These are phyloP conservation scores for Dothideomycetes sp. DNA, from an alignment of 2,329 filamentous ascomycete genomes.

Conservation along the genomic window DNA sequence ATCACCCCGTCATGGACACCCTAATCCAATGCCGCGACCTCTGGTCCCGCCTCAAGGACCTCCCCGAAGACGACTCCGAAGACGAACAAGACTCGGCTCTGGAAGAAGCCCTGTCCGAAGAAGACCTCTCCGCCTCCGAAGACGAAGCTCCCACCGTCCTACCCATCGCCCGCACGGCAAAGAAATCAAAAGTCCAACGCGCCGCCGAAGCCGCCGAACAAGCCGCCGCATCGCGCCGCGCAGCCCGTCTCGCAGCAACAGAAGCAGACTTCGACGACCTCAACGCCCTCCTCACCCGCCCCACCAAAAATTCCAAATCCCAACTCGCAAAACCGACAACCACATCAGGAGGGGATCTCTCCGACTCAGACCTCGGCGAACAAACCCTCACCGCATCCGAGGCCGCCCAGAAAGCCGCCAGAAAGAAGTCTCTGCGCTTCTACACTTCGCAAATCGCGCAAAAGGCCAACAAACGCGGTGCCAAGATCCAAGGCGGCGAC, in stretches of 20 bases:
- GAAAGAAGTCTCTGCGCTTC: conserved; percentile 89
- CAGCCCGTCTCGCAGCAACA: conserved; percentile 45
- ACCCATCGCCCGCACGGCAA: conserved; percentile 16
- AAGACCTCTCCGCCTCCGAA: conserved; percentile 19
- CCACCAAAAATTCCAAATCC: conserved; percentile 18
- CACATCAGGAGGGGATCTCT: conserved; percentile 34
- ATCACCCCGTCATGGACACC: conserved; percentile 84
- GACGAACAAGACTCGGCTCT: conserved; percentile 8
- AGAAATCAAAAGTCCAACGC: conserved; percentile 37
- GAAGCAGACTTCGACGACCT: conserved; percentile 68
- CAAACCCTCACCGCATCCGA: conserved; percentile 73
- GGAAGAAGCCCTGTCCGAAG: conserved; percentile 11
- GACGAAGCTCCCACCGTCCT: conserved; percentile 27
- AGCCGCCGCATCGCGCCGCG: conserved; percentile 44
- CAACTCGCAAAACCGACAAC: conserved; percentile 17
- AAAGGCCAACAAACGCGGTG: conserved; percentile 77
- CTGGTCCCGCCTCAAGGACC: conserved; percentile 64
- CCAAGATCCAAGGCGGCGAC: conserved; percentile 66
- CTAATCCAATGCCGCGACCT: conserved; percentile 69
- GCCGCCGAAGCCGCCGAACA: conserved; percentile 45
- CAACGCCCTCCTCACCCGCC: conserved; percentile 48
- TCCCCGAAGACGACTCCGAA: conserved; percentile 31
- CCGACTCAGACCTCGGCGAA: conserved; percentile 88
- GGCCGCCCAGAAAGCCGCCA: conserved; percentile 75
- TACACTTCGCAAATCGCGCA: conserved; percentile 97